A percentile compares a stretch with the other conserved stretches of the same genome.
Evolutionary conservation across 805 yeast genomes (phyloP).

Genomic region (Ogataea dorogensis): DNA sequence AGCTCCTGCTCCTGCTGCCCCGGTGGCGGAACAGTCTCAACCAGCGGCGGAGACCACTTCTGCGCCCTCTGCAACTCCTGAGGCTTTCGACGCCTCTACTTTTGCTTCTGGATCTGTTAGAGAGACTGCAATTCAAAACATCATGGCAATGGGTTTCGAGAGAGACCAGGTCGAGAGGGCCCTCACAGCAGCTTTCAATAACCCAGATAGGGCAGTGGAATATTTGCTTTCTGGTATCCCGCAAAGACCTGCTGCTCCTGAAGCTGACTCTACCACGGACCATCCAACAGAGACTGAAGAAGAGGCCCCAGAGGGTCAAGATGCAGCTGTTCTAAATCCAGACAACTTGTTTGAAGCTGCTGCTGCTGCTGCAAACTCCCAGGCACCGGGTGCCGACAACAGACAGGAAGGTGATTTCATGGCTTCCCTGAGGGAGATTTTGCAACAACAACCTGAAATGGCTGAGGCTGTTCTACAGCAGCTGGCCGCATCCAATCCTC

Average conservation of each 20-base stretch:
- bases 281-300: constrained; percentile 25
- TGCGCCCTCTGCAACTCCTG: constrained; percentile 21
- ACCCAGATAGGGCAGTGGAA: constrained; percentile 98
- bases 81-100: constrained; percentile 45
- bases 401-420: constrained; percentile 38
- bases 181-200: constrained; percentile 90
- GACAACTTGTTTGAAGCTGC: constrained; percentile 55
- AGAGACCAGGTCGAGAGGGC: constrained; percentile 87
- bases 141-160: constrained; percentile 95
- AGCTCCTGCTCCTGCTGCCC: constrained; percentile 19
- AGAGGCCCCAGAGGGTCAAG: constrained; percentile 19
- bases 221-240: constrained; percentile 90
- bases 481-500: constrained; percentile 79
- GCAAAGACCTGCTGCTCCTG: constrained; percentile 36
- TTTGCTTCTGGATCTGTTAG: constrained; percentile 78
- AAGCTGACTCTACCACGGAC: constrained; percentile 12
- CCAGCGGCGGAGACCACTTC: constrained; percentile 25
- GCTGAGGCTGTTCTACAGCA: constrained; percentile 82
- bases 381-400: constrained; percentile 33
- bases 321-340: constrained; percentile 35
- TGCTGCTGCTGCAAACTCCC: constrained; percentile 31
- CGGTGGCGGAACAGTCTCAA: constrained; percentile 28
- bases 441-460: constrained; percentile 84
- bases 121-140: constrained; percentile 73
- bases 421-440: constrained; percentile 67